These are phyloP conservation scores for Castanea sativa DNA, from an alignment of 306 rosid genomes.

Conservation along the genomic window DNA sequence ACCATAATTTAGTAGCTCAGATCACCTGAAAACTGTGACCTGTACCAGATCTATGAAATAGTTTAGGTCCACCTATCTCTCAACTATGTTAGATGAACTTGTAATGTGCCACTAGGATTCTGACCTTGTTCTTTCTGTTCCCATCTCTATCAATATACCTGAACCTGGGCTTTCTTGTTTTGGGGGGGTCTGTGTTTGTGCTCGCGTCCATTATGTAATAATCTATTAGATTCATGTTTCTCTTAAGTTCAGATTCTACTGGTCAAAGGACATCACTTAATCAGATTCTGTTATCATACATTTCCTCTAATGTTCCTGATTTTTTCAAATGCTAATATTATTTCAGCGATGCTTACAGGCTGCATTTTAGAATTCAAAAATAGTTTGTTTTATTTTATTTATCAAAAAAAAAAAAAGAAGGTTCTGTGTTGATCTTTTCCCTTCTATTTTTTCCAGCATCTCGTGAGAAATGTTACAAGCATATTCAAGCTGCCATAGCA, in stretches of 20 bases:
- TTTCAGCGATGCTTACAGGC: not conserved
- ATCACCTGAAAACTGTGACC: not conserved
- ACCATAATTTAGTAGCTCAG: not conserved
- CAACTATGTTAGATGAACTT: not conserved
- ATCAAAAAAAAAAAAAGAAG: not conserved
- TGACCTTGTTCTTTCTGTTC: not conserved
- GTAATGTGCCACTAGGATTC: not conserved
- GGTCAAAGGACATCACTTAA: not conserved
- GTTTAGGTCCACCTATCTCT: not conserved
- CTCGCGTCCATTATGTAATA: not conserved
- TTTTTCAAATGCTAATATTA: not conserved
- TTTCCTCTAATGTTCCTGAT: not conserved
- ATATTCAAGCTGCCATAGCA: slow-evolving; percentile 90
- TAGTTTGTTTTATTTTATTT: not conserved
- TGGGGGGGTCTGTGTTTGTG: not conserved
- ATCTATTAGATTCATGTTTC: not conserved
- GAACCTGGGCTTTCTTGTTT: not conserved
- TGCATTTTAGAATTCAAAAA: not conserved
- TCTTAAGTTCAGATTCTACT: not conserved
- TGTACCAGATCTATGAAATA: not conserved
- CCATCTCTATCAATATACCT: not conserved
- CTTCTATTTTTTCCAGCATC: slow-evolving; percentile 55
- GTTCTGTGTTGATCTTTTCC: slow-evolving; percentile 23
- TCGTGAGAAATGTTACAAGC: slow-evolving; percentile 91
- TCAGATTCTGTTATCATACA: not conserved